These are phyloP conservation scores for Adansonia madagascariensis DNA, from an alignment of 441 rosid genomes.

Conservation along the genomic window DNA sequence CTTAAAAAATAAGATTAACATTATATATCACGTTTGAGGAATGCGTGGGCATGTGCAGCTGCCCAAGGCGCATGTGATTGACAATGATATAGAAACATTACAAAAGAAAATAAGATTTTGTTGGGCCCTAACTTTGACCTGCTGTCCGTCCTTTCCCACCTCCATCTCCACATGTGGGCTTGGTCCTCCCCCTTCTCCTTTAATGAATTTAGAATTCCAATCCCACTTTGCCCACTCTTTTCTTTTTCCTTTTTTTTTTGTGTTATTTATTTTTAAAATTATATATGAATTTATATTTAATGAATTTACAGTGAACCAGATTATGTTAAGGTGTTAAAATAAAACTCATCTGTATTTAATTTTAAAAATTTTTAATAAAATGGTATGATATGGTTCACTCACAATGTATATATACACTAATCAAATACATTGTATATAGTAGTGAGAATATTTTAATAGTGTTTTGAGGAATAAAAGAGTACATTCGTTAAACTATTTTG, in stretches of 20 bases:
- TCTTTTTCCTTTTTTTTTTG: not conserved
- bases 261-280: not conserved
- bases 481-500: too few species aligned
- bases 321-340: too few species aligned
- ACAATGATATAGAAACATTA: not conserved
- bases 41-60: constrained; percentile 1
- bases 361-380: too few species aligned
- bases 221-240: not conserved
- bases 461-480: too few species aligned
- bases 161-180: not conserved
- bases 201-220: not conserved
- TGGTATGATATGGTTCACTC: too few species aligned
- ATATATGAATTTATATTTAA: too few species aligned
- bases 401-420: too few species aligned
- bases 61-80: not conserved
- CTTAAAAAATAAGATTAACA: too few species aligned
- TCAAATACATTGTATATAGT: too few species aligned
- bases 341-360: too few species aligned
- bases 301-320: too few species aligned
- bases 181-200: not conserved
- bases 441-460: too few species aligned
- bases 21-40: not conserved
- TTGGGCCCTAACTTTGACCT: not conserved
- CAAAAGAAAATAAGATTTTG: not conserved
- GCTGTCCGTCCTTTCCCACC: not conserved